Evolutionary conservation across 148 eudicot genomes (phyloP).

Genomic region (Diospyros kaki): DNA sequence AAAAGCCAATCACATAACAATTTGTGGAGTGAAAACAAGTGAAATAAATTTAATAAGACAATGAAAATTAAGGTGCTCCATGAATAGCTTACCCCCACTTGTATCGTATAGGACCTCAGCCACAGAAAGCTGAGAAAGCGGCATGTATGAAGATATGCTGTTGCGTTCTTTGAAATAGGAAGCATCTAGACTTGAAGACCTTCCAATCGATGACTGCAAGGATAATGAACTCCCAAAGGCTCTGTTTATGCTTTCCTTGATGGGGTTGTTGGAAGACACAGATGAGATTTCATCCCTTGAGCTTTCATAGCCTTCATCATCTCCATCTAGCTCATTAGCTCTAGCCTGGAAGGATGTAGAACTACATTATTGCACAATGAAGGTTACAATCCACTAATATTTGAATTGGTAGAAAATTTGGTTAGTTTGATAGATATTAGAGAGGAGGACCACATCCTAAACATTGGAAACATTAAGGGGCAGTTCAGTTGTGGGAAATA

Average conservation of each 20-base stretch:
- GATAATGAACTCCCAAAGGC: slow-evolving; percentile 84
- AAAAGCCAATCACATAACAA: background rate
- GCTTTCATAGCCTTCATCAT: slow-evolving; percentile 89
- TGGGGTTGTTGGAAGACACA: slow-evolving; percentile 79
- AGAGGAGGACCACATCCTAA: background rate
- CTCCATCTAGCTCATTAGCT: slow-evolving; percentile 75
- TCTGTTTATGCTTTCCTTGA: slow-evolving; percentile 56
- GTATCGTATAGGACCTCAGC: slow-evolving; percentile 79
- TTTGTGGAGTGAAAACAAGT: background rate
- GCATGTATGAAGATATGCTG: slow-evolving; percentile 40
- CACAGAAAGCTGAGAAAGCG: slow-evolving; percentile 47
- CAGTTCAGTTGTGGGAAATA: too few species aligned
- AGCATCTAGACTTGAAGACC: slow-evolving; percentile 59
- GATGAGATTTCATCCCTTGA: slow-evolving; percentile 84
- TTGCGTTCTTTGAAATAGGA: slow-evolving; percentile 54
- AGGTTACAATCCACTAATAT: slow-evolving; percentile 2
- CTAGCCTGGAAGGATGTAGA: slow-evolving; percentile 46
- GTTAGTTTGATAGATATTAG: background rate
- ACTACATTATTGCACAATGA: slow-evolving; percentile 8
- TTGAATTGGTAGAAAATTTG: background rate
- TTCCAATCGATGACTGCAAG: slow-evolving; percentile 63
- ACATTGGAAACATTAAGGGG: too few species aligned
- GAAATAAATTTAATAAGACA: background rate
- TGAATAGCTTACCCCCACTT: slow-evolving; percentile 50
- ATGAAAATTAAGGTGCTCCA: background rate